These are phyloP conservation scores for Yamadazyma membranifaciens DNA, from an alignment of 1,139 yeast species.

Conservation along the genomic window DNA sequence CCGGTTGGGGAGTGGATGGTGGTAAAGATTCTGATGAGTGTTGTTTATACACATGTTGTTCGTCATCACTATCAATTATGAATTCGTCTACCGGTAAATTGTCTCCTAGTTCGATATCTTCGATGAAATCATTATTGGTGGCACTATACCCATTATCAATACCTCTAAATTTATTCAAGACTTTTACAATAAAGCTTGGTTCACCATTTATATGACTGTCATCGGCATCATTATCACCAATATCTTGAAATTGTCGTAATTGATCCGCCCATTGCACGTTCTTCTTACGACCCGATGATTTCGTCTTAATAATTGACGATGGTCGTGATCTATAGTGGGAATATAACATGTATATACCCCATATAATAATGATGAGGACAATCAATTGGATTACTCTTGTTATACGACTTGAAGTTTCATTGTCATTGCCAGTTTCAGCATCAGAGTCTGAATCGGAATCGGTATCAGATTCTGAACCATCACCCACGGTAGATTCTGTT, in stretches of 20 bases:
- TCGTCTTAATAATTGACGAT: constrained; percentile 41
- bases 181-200: constrained; percentile 37
- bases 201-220: constrained; percentile 1
- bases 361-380: constrained; percentile 39
- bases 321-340: constrained; percentile 40
- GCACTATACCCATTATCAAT: constrained; percentile 22
- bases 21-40: too few species aligned
- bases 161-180: constrained; percentile 38
- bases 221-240: constrained; percentile 8
- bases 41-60: constrained; percentile 14
- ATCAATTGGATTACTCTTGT: constrained; percentile 42
- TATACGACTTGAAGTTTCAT: constrained; percentile 22
- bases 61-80: constrained; percentile 50
- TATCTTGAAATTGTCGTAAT: constrained; percentile 33
- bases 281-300: constrained; percentile 41
- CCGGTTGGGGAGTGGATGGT: not conserved
- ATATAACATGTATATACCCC: constrained; percentile 44
- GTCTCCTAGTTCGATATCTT: constrained; percentile 17
- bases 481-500: constrained; percentile 5
- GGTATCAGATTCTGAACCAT: constrained; percentile 2
- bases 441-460: constrained; percentile 7
- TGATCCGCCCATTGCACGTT: constrained; percentile 63
- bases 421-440: constrained; percentile 5
- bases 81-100: constrained; percentile 22
- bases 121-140: constrained; percentile 21